Percentiles rank a stretch among this genome's conserved stretches.
Evolutionary conservation across 345 rosid genomes (phyloP).

Genomic region (Combretum micranthum): DNA sequence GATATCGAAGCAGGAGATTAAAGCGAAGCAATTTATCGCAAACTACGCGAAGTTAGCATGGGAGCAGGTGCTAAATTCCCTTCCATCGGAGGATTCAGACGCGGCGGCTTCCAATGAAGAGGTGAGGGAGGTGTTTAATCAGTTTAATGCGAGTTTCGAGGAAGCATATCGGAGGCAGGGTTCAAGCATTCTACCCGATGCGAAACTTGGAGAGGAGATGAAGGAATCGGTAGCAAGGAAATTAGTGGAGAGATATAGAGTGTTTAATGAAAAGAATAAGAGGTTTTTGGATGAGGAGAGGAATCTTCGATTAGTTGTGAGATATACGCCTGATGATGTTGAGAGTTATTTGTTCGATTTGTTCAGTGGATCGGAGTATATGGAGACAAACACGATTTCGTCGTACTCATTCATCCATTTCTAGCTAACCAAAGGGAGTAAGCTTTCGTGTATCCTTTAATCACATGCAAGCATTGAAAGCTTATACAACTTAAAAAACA

Average conservation of each 20-base stretch:
- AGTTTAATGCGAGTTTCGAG: conserved; percentile 48
- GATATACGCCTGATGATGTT: conserved; percentile 53
- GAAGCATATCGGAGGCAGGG: conserved; percentile 44
- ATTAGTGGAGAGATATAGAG: conserved; percentile 35
- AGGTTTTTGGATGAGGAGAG: conserved; percentile 19
- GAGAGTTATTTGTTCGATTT: conserved; percentile 49
- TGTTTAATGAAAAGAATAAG: conserved; percentile 39
- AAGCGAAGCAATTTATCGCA: conserved; percentile 37
- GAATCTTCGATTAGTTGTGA: conserved; percentile 15
- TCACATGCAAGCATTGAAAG: no score
- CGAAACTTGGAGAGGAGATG: conserved; percentile 47
- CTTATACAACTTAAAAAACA: no score
- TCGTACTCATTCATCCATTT: neutral
- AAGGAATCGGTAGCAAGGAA: conserved; percentile 34
- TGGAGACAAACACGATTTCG: conserved; percentile 2
- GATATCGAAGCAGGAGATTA: conserved; percentile 40
- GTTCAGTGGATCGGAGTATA: conserved; percentile 16
- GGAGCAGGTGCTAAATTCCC: conserved; percentile 27
- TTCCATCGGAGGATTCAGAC: conserved; percentile 36
- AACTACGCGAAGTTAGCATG: conserved; percentile 57
- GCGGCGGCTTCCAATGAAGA: conserved; percentile 24
- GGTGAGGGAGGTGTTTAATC: conserved; percentile 32
- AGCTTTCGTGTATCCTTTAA: no score
- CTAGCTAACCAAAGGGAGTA: no score
- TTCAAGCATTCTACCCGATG: conserved; percentile 35